Base-by-base conservation (phyloP, 1,139 yeast species). In the Debaryomycetaceae sp. region DNA sequence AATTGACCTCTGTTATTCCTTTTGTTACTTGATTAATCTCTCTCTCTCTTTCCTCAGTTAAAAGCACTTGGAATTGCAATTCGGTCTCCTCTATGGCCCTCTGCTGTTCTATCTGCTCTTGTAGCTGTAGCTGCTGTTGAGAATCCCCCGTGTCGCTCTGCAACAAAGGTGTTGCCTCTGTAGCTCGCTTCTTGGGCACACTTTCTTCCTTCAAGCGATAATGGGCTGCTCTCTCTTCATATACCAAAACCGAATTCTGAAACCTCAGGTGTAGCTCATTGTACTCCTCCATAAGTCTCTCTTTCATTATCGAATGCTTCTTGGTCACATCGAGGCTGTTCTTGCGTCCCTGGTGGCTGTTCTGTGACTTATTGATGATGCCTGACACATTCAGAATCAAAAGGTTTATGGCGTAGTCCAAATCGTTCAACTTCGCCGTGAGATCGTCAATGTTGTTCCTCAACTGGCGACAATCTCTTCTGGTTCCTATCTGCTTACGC, bases 1-100 rank as follows among this genome's bases (percentile, higher is more conserved):
- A 76, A 59, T 90, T 89, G 40, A 90, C 89, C 55, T 90, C 97
- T 48, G 76, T 76, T 6, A 90, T 87, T 0, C 96, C 95, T 42
- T 81, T 80, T 38, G 86, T 81, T 6, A 90, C 86, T 49, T 79
- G 83, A 34, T 75, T 74, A 27, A 90, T 86, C 49, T 88, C 95
- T 23, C 79, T 66, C 48, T 86, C 84, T 46, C 96, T 68, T 57
- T 88, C 93, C 48, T 83, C 80, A 2, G 90, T 81, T 6, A 90
- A 65, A 8, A 82, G 66, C 3, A 79, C 57, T 55, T 89, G 96
- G 52, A 86, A 83, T 54, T 84, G 89, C n/a, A 87, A 66, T 42
- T 87, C 95, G 7, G 87, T 78, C 48, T 83, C 70, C 39, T 68
- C 60, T 7, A 74, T 59, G 5, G 56, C 74, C 37, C 79, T 73